Evolutionary conservation across 768 basidiomycete genomes (phyloP), one percentile per base, ranked within the genome.

Genomic region (Calocybe cyanea): DNA sequence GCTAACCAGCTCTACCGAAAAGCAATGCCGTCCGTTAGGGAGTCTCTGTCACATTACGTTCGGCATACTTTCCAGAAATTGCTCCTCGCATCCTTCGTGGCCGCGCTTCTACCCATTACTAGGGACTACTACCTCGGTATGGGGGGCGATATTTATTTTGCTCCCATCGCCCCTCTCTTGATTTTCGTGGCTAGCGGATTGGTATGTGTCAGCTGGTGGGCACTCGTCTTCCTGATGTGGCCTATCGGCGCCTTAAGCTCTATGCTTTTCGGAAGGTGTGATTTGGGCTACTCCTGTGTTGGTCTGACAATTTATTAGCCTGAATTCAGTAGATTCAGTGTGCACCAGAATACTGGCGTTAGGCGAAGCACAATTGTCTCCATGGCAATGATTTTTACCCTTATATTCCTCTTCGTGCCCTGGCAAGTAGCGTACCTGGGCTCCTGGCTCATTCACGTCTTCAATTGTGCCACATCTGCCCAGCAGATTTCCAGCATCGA

Each of bases 351-450:
- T 19, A 40, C 53, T 4, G 63, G 70, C 19, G 63, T 76, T 38
- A 70, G 68, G 24, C 67, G 72, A 49, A 70, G 71, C 55, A 78
- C 77, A 2, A 21, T 83, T 19, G 33, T 81, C 5, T 85, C 86
- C 5, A 76, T 91, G 61, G 52, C 59, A 6, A 39, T 85, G 15
- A 74, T 93, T 25, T 72, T 84, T 41, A 51, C 76, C 13, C 65
- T 84, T n/a, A 82, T 93, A 31, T 76, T 85, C 48, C 52, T 88
- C 31, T 66, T 92, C 42, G 71, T 94, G n/a, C 93, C 93, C 0
- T 92, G 90, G 81, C 93, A 96, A 64, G 87, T 94, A 8, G 92
- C 87, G 4, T 93, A 87, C 64, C 73, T 95, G 18, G 83, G 88
- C 15, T 83, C 83, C 53, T 90, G 89, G 82, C 49, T 83, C n/a